Base-by-base conservation (phyloP, 73 alveolate genomes). In the Stentor roeselii region DNA sequence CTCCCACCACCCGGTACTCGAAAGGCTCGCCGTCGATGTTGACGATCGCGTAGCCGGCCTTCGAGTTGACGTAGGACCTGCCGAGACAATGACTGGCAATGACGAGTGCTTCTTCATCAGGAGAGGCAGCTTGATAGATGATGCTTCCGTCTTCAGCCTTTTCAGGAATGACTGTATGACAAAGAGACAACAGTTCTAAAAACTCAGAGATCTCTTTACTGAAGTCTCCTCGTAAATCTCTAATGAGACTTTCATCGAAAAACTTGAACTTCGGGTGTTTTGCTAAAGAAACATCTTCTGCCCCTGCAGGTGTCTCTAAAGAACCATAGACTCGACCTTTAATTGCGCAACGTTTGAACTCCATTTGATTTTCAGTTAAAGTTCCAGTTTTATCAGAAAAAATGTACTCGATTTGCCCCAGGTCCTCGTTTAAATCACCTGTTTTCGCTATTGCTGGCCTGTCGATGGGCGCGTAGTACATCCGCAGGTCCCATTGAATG, bases 381-480 rank as follows among this genome's bases (percentile, higher is more conserved):
- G 96, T 91, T 6, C 95, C 95, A 15, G 96, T 91, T 84, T 91
- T 91, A 83, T 91, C 96, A n/a, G 90, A 34, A 41, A 91, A 82
- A 27, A 91, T 85, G 32, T 84, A 88, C 59, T 88, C 93, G 78
- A 89, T 85, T 60, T 92, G 92, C 30, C 97, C 98, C 38, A 94
- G 84, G 78, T 94, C 97, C 78, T 94, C 98, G 78, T 94, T 94
- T 78, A 94, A 86, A 80, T 94, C 92, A 2, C 93, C 88, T 31
- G 98, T 84, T 87, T 90, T 88, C 11, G 88, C 97, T 85, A 34
- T 39, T 42, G 91, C 83, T 36, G 80, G 82, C 89, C 61, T 38
- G 77, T 86, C 89, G 59, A 82, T 61, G 21, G 15, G 36, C 0
- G 78, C 75, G 2, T 76, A 37, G 42, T 83, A 90, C 90, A 92